These are phyloP conservation scores for Takashimella tepidaria DNA, from an alignment of 1,284 basidiomycete genomes.

Conservation along the genomic window DNA sequence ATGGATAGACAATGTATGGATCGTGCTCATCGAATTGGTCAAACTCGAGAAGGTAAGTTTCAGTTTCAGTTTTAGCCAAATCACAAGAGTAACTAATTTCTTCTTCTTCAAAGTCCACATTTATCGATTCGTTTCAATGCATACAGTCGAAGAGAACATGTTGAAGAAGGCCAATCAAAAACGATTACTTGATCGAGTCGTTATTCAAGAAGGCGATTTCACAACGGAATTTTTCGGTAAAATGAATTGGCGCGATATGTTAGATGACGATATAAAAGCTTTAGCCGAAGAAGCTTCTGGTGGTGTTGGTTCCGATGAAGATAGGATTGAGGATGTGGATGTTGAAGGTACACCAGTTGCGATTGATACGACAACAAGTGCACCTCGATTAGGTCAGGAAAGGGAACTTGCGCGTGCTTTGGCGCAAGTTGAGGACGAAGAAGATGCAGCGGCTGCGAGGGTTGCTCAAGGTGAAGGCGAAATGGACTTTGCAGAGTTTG, in stretches of 20 bases:
- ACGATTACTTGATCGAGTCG: slow-evolving; percentile 79
- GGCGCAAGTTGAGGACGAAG: slow-evolving; percentile 82
- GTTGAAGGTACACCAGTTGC: slow-evolving; percentile 27
- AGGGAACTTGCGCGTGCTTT: slow-evolving; percentile 60
- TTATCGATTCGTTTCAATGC: slow-evolving; percentile 80
- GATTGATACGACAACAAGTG: slow-evolving; percentile 25
- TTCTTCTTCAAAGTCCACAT: slow-evolving; percentile 63
- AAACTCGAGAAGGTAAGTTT: slow-evolving; percentile 66
- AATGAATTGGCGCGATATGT: slow-evolving; percentile 78
- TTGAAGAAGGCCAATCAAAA: slow-evolving; percentile 95
- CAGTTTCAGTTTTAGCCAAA: neutral
- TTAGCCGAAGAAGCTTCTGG: slow-evolving; percentile 44
- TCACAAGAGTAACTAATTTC: neutral
- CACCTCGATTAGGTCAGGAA: slow-evolving; percentile 36
- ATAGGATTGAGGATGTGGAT: slow-evolving; percentile 29
- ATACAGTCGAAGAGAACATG: slow-evolving; percentile 93
- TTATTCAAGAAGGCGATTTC: slow-evolving; percentile 91
- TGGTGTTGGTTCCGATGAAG: slow-evolving; percentile 18
- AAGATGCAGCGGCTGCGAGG: slow-evolving; percentile 73
- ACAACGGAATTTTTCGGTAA: slow-evolving; percentile 54
- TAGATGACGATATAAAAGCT: slow-evolving; percentile 50
- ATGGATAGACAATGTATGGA: slow-evolving; percentile 98
- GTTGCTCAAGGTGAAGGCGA: slow-evolving; percentile 76
- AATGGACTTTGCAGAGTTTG: slow-evolving; percentile 72
- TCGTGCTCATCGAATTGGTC: slow-evolving; percentile 71